These are phyloP conservation scores for Anthostomella pinea DNA, from an alignment of 2,329 filamentous ascomycete species.

Conservation along the genomic window DNA sequence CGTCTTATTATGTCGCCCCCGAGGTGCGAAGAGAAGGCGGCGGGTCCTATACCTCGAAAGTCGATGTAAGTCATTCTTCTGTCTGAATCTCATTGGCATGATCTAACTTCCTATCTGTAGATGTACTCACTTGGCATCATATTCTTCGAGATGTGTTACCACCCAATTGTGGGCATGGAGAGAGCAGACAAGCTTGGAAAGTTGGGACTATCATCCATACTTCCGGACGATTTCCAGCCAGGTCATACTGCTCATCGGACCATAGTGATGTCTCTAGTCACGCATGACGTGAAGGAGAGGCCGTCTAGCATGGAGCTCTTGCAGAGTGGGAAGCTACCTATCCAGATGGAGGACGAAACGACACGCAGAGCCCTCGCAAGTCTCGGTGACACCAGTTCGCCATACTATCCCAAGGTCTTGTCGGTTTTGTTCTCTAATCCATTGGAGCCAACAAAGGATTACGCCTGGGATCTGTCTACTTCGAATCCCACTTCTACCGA, in stretches of 20 bases:
- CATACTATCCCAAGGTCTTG: slow-evolving; percentile 87
- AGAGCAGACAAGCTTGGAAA: slow-evolving; percentile 62
- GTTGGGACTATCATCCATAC: slow-evolving; percentile 62
- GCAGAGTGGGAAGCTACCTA: slow-evolving; percentile 79
- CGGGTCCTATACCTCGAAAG: slow-evolving; percentile 85
- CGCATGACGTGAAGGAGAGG: slow-evolving; percentile 76
- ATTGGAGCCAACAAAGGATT: slow-evolving; percentile 76
- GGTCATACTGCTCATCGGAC: slow-evolving; percentile 70
- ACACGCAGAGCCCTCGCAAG: slow-evolving; percentile 80
- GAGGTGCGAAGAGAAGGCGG: slow-evolving; percentile 76
- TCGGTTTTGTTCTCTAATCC: slow-evolving; percentile 77
- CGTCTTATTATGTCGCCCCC: slow-evolving; percentile 88
- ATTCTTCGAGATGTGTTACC: slow-evolving; percentile 95
- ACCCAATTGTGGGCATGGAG: slow-evolving; percentile 61
- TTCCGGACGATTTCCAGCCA: slow-evolving; percentile 72
- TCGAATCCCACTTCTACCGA: slow-evolving; percentile 54
- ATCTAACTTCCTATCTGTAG: slow-evolving; percentile 32
- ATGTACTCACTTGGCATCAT: slow-evolving; percentile 98
- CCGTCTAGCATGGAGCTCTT: slow-evolving; percentile 81
- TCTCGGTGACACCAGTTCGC: slow-evolving; percentile 76
- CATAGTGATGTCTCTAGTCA: slow-evolving; percentile 77
- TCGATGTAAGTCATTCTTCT: slow-evolving; percentile 63
- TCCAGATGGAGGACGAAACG: slow-evolving; percentile 90
- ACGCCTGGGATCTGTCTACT: slow-evolving; percentile 69
- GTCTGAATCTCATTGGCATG: neutral